Conservation (phyloP, 1,139 yeast species). For the Blastobotrys raffinosifermentans region DNA sequence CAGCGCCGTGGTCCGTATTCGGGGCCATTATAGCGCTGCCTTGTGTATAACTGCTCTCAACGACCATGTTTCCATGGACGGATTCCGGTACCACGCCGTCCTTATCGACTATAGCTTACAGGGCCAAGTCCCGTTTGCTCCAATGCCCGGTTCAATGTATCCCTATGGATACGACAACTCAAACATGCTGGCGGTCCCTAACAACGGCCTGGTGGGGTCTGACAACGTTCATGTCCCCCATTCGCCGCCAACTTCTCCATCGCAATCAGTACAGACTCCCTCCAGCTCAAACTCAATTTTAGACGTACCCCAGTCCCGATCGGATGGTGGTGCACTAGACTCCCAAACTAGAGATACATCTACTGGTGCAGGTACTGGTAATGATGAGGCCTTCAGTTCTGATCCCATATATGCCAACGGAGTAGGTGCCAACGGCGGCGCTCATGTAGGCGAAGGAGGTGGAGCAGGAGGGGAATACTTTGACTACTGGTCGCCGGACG, state of each 20-base stretch:
- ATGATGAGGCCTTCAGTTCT: not conserved
- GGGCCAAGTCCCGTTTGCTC: not conserved
- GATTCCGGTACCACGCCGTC: slow-evolving; percentile 1
- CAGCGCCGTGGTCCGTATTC: slow-evolving; percentile 9
- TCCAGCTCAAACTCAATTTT: not conserved
- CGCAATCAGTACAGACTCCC: slow-evolving; percentile 1
- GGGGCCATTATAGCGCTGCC: slow-evolving; percentile 9
- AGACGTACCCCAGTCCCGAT: not conserved
- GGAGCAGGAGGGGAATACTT: not conserved
- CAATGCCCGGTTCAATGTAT: not conserved
- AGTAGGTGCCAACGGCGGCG: not conserved
- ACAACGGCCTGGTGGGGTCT: too few species aligned
- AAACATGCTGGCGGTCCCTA: not conserved
- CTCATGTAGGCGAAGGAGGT: not conserved
- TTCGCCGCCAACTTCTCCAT: slow-evolving; percentile 4
- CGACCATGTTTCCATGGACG: not conserved
- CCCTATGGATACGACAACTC: not conserved
- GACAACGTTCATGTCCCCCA: not conserved
- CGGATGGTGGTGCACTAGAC: too few species aligned
- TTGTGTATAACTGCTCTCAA: slow-evolving; percentile 9
- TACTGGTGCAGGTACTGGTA: not conserved
- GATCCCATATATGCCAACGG: not conserved
- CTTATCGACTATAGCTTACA: not conserved
- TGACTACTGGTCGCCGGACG: slow-evolving; percentile 7
- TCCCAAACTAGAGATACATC: too few species aligned